phyloP scores from a whole-genome alignment of 208 protist species.

The Leishmania amazonensis region DNA sequence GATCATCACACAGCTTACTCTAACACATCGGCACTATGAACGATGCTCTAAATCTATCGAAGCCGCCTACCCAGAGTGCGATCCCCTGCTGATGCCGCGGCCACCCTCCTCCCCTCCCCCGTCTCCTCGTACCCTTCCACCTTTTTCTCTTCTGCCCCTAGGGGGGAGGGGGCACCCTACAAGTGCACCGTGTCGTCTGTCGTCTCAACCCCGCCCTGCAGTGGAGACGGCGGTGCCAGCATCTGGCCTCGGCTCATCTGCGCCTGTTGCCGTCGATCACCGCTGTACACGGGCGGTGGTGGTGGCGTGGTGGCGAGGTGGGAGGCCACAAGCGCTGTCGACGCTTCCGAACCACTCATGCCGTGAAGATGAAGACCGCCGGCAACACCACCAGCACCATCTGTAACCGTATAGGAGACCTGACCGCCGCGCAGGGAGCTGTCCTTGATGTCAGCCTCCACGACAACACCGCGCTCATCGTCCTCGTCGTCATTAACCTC shows the following conservation, averaged over 20 bases:
- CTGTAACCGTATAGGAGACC: background rate
- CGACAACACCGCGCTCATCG: slow-evolving; percentile 13
- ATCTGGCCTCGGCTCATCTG: slow-evolving; percentile 18
- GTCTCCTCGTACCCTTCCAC: no score
- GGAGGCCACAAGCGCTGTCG: slow-evolving; percentile 28
- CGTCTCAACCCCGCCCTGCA: slow-evolving; percentile 33
- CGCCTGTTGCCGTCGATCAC: slow-evolving; percentile 4
- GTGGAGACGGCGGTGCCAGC: slow-evolving; percentile 42
- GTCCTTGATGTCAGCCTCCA: slow-evolving; percentile 7
- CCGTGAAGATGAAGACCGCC: background rate
- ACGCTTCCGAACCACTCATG: slow-evolving; percentile 20
- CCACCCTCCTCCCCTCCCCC: background rate
- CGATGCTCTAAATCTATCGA: background rate
- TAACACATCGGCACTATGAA: background rate
- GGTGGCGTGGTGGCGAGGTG: slow-evolving; percentile 17
- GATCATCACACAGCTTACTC: background rate
- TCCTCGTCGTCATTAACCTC: slow-evolving; percentile 40
- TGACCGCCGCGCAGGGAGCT: slow-evolving; percentile 1
- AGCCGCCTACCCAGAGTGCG: no score
- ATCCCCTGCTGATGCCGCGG: background rate
- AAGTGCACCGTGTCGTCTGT: slow-evolving; percentile 41
- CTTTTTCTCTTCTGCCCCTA: background rate
- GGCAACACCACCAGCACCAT: background rate
- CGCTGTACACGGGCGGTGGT: slow-evolving; percentile 27
- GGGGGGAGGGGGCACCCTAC: background rate